phyloP scores from a whole-genome alignment of 2,329 filamentous ascomycete species.

The Shiraia sp. region DNA sequence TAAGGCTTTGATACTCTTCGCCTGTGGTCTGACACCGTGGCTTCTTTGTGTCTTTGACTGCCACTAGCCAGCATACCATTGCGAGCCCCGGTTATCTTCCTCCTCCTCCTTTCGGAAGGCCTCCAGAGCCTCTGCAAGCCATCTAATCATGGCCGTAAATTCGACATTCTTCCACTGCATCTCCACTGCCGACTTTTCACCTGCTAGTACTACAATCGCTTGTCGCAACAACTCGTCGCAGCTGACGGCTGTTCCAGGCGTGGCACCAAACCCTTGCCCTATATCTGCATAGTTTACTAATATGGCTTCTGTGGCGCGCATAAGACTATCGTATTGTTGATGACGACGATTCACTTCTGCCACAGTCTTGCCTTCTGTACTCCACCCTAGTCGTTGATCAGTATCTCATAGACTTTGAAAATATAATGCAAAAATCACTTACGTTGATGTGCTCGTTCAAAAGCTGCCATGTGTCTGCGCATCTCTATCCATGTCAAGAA shows the following conservation, averaged over 20 bases:
- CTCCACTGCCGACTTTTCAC: slow-evolving; percentile 35
- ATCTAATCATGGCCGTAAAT: slow-evolving; percentile 32
- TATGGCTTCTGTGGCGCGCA: slow-evolving; percentile 38
- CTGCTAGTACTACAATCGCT: slow-evolving; percentile 38
- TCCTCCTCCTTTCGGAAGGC: slow-evolving; percentile 31
- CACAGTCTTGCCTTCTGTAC: slow-evolving; percentile 29
- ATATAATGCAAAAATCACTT: no score
- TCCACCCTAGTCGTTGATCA: slow-evolving; percentile 31
- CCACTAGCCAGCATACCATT: slow-evolving; percentile 34
- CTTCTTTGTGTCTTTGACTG: no score
- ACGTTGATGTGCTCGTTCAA: slow-evolving; percentile 39
- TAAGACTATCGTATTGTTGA: slow-evolving; percentile 37
- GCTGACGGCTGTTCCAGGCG: slow-evolving; percentile 20
- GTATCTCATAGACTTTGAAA: no score
- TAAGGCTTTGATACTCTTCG: no score
- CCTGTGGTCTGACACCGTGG: no score
- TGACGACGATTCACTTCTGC: slow-evolving; percentile 38
- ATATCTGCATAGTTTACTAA: slow-evolving; percentile 37
- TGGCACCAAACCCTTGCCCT: slow-evolving; percentile 26
- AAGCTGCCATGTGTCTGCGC: slow-evolving; percentile 37
- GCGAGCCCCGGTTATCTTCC: slow-evolving; percentile 29
- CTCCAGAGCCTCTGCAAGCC: slow-evolving; percentile 34
- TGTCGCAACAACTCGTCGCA: slow-evolving; percentile 39
- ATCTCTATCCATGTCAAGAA: slow-evolving; percentile 43
- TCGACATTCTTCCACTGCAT: slow-evolving; percentile 39